These are phyloP conservation scores for Karstenula rhodostoma DNA, from an alignment of 2,329 filamentous ascomycete species.

Conservation along the genomic window DNA sequence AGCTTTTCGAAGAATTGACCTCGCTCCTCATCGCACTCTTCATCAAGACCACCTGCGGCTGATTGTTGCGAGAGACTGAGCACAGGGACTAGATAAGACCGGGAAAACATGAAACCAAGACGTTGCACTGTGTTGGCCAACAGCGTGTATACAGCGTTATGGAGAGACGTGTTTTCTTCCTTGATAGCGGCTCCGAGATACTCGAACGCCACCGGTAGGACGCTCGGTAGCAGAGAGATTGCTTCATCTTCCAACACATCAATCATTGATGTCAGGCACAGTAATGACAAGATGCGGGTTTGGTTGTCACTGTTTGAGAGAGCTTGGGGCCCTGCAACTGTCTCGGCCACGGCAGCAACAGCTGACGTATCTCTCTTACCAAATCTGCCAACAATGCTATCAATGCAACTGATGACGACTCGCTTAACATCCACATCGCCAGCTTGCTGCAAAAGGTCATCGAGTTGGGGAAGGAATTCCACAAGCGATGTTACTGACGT, in stretches of 20 bases:
- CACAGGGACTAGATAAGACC: slow-evolving; percentile 74
- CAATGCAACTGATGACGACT: slow-evolving; percentile 86
- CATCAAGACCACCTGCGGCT: slow-evolving; percentile 67
- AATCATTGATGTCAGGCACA: slow-evolving; percentile 88
- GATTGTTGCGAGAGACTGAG: slow-evolving; percentile 77
- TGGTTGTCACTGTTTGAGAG: slow-evolving; percentile 76
- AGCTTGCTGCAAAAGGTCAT: slow-evolving; percentile 76
- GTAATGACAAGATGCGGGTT: slow-evolving; percentile 81
- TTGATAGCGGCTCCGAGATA: slow-evolving; percentile 73
- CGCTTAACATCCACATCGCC: slow-evolving; percentile 79
- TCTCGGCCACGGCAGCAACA: slow-evolving; percentile 76
- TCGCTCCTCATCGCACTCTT: slow-evolving; percentile 71
- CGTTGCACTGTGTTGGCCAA: slow-evolving; percentile 81
- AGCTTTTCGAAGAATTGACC: slow-evolving; percentile 75
- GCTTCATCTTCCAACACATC: slow-evolving; percentile 88
- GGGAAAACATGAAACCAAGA: slow-evolving; percentile 88
- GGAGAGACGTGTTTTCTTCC: slow-evolving; percentile 67
- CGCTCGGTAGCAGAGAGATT: slow-evolving; percentile 79
- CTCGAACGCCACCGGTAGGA: slow-evolving; percentile 74
- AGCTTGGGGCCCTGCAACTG: slow-evolving; percentile 78
- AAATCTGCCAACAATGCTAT: slow-evolving; percentile 93
- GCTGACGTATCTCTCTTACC: slow-evolving; percentile 87
- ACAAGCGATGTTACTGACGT: slow-evolving; percentile 75
- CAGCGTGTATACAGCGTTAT: slow-evolving; percentile 83
- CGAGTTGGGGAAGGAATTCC: slow-evolving; percentile 80